Conservation (phyloP, 148 eudicot genomes). For the Diospyros kaki region DNA sequence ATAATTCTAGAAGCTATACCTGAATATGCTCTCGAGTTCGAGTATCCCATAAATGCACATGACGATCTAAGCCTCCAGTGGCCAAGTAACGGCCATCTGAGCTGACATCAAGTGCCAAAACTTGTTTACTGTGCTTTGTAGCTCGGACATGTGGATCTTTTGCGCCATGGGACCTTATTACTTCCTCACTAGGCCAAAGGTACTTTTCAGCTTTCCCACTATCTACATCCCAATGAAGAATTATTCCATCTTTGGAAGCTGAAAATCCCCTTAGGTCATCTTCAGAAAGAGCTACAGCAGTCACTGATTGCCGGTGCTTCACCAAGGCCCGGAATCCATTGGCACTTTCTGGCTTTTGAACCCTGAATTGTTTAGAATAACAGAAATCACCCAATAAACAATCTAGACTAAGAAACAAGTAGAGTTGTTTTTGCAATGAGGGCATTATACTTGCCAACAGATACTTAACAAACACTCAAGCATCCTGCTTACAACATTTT, state of each 20-base stretch:
- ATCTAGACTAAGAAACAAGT: neutral
- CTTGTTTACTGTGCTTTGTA: constrained; percentile 63
- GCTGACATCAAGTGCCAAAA: constrained; percentile 76
- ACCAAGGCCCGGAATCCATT: constrained; percentile 48
- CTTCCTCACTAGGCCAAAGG: constrained; percentile 71
- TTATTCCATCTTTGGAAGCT: constrained; percentile 87
- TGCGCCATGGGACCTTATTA: constrained; percentile 66
- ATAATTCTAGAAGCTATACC: constrained; percentile 30
- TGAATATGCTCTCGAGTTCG: constrained; percentile 78
- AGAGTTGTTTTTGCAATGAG: neutral
- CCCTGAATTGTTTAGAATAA: constrained; percentile 37
- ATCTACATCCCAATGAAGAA: constrained; percentile 84
- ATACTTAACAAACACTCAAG: neutral
- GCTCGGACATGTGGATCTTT: constrained; percentile 67
- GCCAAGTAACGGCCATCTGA: constrained; percentile 94
- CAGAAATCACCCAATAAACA: constrained; percentile 7
- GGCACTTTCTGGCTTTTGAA: constrained; percentile 51
- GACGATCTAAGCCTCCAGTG: constrained; percentile 88
- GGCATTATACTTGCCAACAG: neutral
- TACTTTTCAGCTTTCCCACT: constrained; percentile 74
- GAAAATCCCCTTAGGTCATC: constrained; percentile 87
- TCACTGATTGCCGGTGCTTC: constrained; percentile 84
- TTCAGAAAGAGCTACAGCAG: constrained; percentile 70
- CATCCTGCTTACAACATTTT: neutral
- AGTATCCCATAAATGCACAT: constrained; percentile 92